A percentile compares a stretch with the other conserved stretches of the same genome.
phyloP scores from a whole-genome alignment of 148 eudicot species.

The Chenopodium formosanum region DNA sequence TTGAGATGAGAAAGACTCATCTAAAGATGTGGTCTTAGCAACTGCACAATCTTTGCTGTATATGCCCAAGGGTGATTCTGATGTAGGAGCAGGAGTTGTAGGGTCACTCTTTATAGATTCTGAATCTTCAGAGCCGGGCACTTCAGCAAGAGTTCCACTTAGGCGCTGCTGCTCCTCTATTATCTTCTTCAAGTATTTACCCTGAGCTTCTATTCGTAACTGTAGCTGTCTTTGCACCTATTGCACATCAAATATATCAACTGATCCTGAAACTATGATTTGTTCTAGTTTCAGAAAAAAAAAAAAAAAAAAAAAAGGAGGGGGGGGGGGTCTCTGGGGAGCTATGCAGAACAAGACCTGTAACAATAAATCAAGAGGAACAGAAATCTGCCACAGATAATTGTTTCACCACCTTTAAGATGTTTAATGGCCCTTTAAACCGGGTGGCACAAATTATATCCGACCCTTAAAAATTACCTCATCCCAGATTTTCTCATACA shows the following conservation, averaged over 20 bases:
- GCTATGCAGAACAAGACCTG: background rate
- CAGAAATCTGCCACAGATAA: background rate
- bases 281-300: background rate
- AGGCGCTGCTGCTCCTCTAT: constrained; percentile 63
- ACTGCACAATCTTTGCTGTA: background rate
- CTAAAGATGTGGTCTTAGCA: constrained; percentile 16
- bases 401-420: background rate
- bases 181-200: constrained; percentile 35
- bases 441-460: background rate
- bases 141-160: constrained; percentile 45
- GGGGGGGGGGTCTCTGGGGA: background rate
- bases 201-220: constrained; percentile 69
- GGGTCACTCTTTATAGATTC: constrained; percentile 35
- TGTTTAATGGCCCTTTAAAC: background rate
- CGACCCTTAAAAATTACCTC: too few relatives aligned
- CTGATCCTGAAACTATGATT: background rate
- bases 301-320: too few relatives aligned
- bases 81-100: constrained; percentile 50
- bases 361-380: background rate
- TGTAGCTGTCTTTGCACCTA: constrained; percentile 74
- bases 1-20: constrained; percentile 41
- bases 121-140: constrained; percentile 33
- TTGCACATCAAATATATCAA: background rate
- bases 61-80: constrained; percentile 33
- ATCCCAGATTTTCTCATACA: too few relatives aligned